Base-by-base conservation (phyloP, 371 early-diverging fungal species). In the Nematocida displodere region DNA sequence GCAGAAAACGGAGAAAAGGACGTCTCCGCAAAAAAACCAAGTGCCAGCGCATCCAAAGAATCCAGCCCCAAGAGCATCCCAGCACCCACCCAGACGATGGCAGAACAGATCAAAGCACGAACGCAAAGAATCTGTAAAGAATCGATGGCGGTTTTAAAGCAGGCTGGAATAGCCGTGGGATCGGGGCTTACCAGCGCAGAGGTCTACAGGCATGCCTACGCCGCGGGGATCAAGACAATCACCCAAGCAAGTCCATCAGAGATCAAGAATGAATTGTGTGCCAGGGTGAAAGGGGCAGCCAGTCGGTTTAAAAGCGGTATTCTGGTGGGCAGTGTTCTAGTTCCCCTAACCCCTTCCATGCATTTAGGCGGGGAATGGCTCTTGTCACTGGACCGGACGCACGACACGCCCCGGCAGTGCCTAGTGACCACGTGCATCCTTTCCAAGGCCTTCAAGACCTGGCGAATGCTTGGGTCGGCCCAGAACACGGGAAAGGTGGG, bases 331-430 rank as follows among this genome's bases (percentile, higher is more conserved):
- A 44, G 46, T 26, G 59, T 68, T 4, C 46, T 64, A 22, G 8
- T 31, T n/a, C 8, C 54, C 7, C 13, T 29, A 13, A n/a, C n/a
- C n/a, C 59, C 75, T n/a, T 36, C 62, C 20, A 8, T 71, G 40
- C 75, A 71, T n/a, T 31, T 71, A 5, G 75, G 75, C 37, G 17
- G 28, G 15, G 75, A 71, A 49, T 37, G 33, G 22, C 20, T 71
- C 24, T 34, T 71, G 8, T 71, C 75, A 7, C 2, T 71, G 17
- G 26, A 48, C 50, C 58, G 34, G 49, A 24, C 0, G 0, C 11
- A 59, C 17, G 7, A 31, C n/a, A n/a, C 8, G 8, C 50, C 13
- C 26, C 15, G n/a, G 24, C 37, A 28, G 46, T 34, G 29, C 13
- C 15, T 39, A 15, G 48, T 56, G 40, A 17, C 56, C 33, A 71